Base-by-base conservation (phyloP, 805 yeast species). In the Sporopachydermia lactativora region DNA sequence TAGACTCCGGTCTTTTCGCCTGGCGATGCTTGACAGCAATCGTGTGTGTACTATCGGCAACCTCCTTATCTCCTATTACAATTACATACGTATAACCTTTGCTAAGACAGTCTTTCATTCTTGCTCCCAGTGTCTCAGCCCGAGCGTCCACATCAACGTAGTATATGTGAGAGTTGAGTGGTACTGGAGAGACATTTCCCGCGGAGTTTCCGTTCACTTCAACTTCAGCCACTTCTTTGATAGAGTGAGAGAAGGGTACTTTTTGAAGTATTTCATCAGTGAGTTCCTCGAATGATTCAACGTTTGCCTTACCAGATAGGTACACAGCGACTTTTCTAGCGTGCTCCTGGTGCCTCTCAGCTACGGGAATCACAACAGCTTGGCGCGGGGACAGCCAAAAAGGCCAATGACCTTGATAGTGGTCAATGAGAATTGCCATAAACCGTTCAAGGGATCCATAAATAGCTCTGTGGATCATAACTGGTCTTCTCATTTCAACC, bases 351-450 rank as follows among this genome's bases (percentile, higher is more conserved):
- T 81, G 88, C 5, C 68, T 61, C 1, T 75, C 75, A 3, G 61
- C 56, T 3, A 86, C 76, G 1, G 98, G 96, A 4, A 92, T 67
- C 2, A 92, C 67, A 34, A 81, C 67, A 0, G 89, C 92, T 56
- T 92, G 98, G 46, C 94, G 69, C 4, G 97, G 96, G 47, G 80
- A 84, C 36, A 92, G 54, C 98, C 98, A 92, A 55, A 92, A 86
- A 5, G 98, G 98, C 97, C 97, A 92, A 49, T 79, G 78, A 0
- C 97, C 98, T 42, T 74, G 73, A 56, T 77, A 84, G 48, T 88
- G 94, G 55, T 92, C 97, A 40, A 92, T 75, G 45, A 92, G 64
- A 44, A 92, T 71, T 1, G 97, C 96, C 61, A 92, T 62, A 54
- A 92, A 92, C 52, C 98, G 68, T 57, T 92, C 98, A 5, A 92